Base-by-base conservation (phyloP, 1,284 basidiomycete species). In the Trametes hirsuta region DNA sequence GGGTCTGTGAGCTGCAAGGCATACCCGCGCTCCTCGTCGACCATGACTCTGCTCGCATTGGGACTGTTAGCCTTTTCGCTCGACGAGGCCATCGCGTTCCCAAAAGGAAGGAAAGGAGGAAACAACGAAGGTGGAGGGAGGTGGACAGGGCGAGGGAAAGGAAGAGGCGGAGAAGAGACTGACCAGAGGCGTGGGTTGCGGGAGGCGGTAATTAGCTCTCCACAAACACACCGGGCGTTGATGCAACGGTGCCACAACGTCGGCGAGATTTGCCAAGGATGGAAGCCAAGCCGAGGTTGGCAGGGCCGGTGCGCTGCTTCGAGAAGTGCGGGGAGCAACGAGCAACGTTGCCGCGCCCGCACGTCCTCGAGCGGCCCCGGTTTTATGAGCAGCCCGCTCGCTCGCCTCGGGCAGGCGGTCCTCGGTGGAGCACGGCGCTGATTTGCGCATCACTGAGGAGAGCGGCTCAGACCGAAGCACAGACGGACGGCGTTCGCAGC, bases 11-110 rank as follows among this genome's bases (percentile, higher is more conserved):
- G 37, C 30, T 57, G 45, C 34, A 56, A 50, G 30, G 56, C 61
- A 52, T 62, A 62, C 61, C 56, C 61, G 56, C 56, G 61, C 48
- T 62, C 61, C 40, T 58, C 56, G 56, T 62, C 56, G 21, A 46
- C 40, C 56, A 58, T 58, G 48, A 58, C 57, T 55, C 53, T 62
- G 56, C 21, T 55, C 44, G 49, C 45, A 21, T 47, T 40, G 9
- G 44, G 25, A 21, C 34, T 53, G 35, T 58, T 41, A 62, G 53
- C 53, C 52, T 58, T 62, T 44, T 62, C 55, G 52, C 30, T 47
- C 39, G 40, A 21, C n/a, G n/a, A 51, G 14, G 25, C 44, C 50
- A 57, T 48, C 11, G 34, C 9, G 37, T 9, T 12, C 6, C 10
- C 36, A 41, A n/a, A 47, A 35, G 18, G 21, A 15, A 8, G 25